Evolutionary conservation across 2,329 filamentous ascomycete genomes (phyloP).

Genomic region (Colletotrichum aenigma): DNA sequence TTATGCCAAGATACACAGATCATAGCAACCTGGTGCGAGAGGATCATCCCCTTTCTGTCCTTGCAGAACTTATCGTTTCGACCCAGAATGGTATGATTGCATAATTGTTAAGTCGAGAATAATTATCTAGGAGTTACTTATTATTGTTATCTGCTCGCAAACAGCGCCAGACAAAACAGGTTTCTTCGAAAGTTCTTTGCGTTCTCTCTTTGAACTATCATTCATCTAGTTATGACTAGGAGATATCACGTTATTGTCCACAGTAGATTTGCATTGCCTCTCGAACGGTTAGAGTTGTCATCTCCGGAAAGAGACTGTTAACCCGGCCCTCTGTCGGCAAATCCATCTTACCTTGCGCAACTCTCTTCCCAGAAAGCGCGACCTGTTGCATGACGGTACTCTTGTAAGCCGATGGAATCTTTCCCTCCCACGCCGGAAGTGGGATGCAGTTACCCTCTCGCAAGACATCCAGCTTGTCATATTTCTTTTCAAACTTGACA

Average conservation of each 20-base stretch:
- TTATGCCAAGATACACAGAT: not conserved
- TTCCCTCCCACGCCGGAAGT: not conserved
- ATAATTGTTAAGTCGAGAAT: fast-evolving
- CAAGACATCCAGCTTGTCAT: fast-evolving
- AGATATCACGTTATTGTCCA: fast-evolving
- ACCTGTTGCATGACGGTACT: not conserved
- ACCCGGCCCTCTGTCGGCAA: not conserved
- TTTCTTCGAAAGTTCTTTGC: too few relatives aligned
- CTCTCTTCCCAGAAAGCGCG: not conserved
- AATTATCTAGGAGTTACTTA: too few relatives aligned
- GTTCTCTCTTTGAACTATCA: not conserved
- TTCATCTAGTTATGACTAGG: not conserved
- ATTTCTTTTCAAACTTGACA: not conserved
- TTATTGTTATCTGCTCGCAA: too few relatives aligned
- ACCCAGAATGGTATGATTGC: not conserved
- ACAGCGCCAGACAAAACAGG: too few relatives aligned
- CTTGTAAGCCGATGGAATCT: not conserved
- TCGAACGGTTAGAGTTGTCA: not conserved
- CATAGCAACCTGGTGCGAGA: fast-evolving
- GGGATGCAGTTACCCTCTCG: not conserved
- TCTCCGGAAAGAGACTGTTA: not conserved
- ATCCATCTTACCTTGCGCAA: not conserved
- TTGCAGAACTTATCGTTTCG: fast-evolving
- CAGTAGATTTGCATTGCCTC: not conserved
- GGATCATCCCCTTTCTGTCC: fast-evolving